Evolutionary conservation across 2,329 filamentous ascomycete species (phyloP).

Genomic region (Fragosphaeria purpurea): DNA sequence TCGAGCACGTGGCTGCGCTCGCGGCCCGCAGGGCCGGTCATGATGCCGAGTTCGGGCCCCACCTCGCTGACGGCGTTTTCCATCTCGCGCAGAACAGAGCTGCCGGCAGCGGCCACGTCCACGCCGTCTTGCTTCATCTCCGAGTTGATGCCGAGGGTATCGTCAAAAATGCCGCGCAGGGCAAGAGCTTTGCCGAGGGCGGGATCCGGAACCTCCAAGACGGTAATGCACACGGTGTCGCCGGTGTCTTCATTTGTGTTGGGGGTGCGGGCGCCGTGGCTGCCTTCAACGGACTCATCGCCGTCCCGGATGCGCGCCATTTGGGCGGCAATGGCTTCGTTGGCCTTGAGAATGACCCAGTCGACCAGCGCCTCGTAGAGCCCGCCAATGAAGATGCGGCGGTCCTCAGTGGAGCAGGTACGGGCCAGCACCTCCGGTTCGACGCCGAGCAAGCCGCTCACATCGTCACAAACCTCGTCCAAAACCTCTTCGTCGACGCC

Average conservation of each 20-base stretch:
- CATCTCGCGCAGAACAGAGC: conserved; percentile 81
- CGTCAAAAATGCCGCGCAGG: conserved; percentile 86
- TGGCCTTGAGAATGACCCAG: conserved; percentile 85
- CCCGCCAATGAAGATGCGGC: conserved; percentile 70
- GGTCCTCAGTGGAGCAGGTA: conserved; percentile 75
- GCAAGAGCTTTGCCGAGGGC: conserved; percentile 78
- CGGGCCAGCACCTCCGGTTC: conserved; percentile 72
- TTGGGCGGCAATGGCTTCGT: conserved; percentile 70
- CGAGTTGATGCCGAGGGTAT: conserved; percentile 81
- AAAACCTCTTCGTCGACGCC: conserved; percentile 73
- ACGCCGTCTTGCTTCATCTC: conserved; percentile 97
- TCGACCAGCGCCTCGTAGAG: conserved; percentile 92
- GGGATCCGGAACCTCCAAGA: conserved; percentile 76
- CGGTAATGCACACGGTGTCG: conserved; percentile 80
- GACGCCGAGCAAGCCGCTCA: conserved; percentile 73
- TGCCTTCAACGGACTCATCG: conserved; percentile 56
- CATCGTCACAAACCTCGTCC: conserved; percentile 82
- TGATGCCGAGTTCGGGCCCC: conserved; percentile 69
- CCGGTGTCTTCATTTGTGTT: conserved; percentile 59
- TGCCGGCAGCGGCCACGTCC: conserved; percentile 60
- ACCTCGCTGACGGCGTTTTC: conserved; percentile 67
- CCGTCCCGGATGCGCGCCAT: conserved; percentile 56
- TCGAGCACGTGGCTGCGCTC: conserved; percentile 73
- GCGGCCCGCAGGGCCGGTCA: conserved; percentile 53
- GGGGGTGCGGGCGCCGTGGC: conserved; percentile 49